A percentile compares a stretch with the other conserved stretches of the same genome.
These are phyloP conservation scores for Phalaenopsis aphrodite DNA, from an alignment of 106 monocot species.

Conservation along the genomic window DNA sequence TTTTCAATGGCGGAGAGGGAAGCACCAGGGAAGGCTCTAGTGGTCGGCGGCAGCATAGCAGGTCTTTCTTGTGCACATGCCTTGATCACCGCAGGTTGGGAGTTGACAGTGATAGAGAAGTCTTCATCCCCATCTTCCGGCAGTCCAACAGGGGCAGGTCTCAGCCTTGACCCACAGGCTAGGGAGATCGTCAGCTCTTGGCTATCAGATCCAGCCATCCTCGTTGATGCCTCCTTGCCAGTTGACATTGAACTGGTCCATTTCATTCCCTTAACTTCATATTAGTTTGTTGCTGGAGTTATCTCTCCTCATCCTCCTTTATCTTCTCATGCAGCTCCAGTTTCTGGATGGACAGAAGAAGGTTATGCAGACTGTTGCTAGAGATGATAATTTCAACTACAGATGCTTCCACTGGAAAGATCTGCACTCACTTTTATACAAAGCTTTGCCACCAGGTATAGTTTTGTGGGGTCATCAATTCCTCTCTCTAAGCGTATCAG, in stretches of 20 bases:
- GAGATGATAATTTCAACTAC: slow-evolving; percentile 51
- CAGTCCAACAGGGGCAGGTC: slow-evolving; percentile 50
- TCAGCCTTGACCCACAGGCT: slow-evolving; percentile 57
- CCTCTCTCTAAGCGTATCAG: background rate
- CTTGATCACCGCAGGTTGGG: slow-evolving; percentile 38
- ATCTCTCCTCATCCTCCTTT: too few relatives aligned
- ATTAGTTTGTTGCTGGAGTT: too few relatives aligned
- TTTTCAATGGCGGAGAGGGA: too few relatives aligned
- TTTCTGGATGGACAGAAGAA: slow-evolving; percentile 44
- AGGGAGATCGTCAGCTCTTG: slow-evolving; percentile 30
- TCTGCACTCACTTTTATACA: slow-evolving; percentile 38
- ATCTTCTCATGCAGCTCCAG: slow-evolving; percentile 30
- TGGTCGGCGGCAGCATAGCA: slow-evolving; percentile 73
- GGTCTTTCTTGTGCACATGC: slow-evolving; percentile 55
- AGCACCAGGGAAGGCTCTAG: slow-evolving; percentile 14
- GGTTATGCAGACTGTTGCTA: slow-evolving; percentile 29
- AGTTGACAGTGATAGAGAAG: slow-evolving; percentile 41
- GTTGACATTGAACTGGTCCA: slow-evolving; percentile 31
- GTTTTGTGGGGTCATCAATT: slow-evolving; percentile 49
- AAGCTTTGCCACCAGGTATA: slow-evolving; percentile 26
- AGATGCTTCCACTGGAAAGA: slow-evolving; percentile 73
- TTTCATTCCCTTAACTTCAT: background rate
- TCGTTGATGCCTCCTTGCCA: slow-evolving; percentile 27
- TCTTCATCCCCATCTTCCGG: slow-evolving; percentile 23
- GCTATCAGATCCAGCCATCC: slow-evolving; percentile 13